Percentiles rank a stretch among this genome's conserved stretches.
These are phyloP conservation scores for Thalia dealbata DNA, from an alignment of 176 grass and related monocot genomes.

Conservation along the genomic window DNA sequence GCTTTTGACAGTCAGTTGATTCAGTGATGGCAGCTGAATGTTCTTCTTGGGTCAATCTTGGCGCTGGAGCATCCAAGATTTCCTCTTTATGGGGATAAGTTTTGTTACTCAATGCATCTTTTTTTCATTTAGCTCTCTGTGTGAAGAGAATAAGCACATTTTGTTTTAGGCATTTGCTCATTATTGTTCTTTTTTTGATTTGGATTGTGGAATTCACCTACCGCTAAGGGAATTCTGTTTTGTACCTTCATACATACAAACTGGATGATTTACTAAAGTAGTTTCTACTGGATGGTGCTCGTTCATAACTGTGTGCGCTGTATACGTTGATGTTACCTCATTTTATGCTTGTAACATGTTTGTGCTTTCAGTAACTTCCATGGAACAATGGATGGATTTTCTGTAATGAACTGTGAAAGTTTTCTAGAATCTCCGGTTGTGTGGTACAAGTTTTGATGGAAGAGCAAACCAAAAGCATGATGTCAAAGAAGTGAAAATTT, in stretches of 20 bases:
- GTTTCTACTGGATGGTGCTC: no score
- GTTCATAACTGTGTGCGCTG: no score
- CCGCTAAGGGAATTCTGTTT: not conserved
- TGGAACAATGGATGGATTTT: no score
- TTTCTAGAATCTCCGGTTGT: no score
- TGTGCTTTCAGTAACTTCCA: not conserved
- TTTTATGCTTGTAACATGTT: no score
- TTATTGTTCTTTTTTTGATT: not conserved
- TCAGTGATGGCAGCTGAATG: slow-evolving; percentile 3
- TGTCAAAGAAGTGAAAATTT: no score
- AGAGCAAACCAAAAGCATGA: no score
- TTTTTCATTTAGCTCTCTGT: not conserved
- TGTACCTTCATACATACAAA: no score
- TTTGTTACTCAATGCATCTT: not conserved
- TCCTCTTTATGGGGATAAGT: not conserved
- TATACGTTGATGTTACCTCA: no score
- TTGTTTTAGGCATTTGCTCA: not conserved
- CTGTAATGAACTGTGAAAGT: no score
- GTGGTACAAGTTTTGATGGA: no score
- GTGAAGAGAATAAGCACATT: not conserved
- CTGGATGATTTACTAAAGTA: no score
- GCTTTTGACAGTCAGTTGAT: slow-evolving; percentile 37
- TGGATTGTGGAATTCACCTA: not conserved
- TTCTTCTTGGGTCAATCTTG: slow-evolving; percentile 29
- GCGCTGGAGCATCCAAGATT: slow-evolving; percentile 23